phyloP scores from a whole-genome alignment of 1,139 yeast species.

The Neolecta irregularis region DNA sequence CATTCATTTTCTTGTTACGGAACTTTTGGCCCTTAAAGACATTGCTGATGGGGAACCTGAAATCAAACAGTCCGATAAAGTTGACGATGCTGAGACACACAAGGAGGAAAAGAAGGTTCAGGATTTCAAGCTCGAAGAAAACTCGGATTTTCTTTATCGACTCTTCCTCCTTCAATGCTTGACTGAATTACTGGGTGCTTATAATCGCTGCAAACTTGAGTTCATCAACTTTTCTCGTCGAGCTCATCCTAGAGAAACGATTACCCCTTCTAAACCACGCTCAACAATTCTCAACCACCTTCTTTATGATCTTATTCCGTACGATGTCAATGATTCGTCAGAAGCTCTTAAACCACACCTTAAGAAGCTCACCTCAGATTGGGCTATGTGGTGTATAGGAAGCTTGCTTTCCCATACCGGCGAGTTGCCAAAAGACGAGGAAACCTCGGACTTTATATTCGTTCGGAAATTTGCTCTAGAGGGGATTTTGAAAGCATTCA shows the following conservation, averaged over 20 bases:
- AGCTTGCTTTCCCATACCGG: constrained; percentile 43
- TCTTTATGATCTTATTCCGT: constrained; percentile 58
- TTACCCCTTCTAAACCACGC: constrained; percentile 38
- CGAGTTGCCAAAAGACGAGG: constrained; percentile 27
- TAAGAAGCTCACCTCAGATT: constrained; percentile 24
- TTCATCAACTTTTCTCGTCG: constrained; percentile 63
- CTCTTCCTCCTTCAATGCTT: constrained; percentile 53
- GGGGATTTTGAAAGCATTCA: constrained; percentile 44
- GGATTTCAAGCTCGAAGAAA: constrained; percentile 23
- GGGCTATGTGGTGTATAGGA: constrained; percentile 20
- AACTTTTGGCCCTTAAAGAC: constrained; percentile 36
- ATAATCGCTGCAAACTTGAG: constrained; percentile 67
- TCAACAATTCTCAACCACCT: constrained; percentile 65
- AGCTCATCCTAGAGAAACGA: constrained; percentile 21
- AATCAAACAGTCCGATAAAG: constrained; percentile 17
- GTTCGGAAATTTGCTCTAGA: constrained; percentile 65
- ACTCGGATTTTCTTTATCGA: constrained; percentile 44
- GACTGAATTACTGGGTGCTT: constrained; percentile 61
- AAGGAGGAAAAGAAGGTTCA: constrained; percentile 6
- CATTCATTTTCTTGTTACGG: constrained; percentile 44
- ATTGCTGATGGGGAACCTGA: constrained; percentile 19
- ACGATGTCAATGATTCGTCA: constrained; percentile 28
- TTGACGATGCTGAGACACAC: constrained; percentile 16
- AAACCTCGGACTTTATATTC: constrained; percentile 48
- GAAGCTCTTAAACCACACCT: constrained; percentile 24